These are phyloP conservation scores for Hortaea sp. DNA, from an alignment of 2,329 filamentous ascomycete species.

Conservation along the genomic window DNA sequence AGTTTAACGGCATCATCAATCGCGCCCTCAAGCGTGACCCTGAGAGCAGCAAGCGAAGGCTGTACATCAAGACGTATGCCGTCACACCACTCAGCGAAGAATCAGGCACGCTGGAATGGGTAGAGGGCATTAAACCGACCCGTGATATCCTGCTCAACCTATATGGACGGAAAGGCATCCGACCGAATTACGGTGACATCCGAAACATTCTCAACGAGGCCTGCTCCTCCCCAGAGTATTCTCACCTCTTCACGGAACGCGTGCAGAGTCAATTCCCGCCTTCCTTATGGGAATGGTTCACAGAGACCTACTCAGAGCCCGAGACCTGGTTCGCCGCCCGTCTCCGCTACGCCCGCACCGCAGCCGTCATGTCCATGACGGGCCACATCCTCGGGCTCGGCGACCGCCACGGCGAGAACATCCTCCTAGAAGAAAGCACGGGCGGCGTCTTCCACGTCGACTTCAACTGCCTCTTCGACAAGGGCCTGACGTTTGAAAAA, in stretches of 20 bases:
- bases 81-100: slow-evolving; percentile 96
- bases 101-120: slow-evolving; percentile 97
- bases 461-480: slow-evolving; percentile 99
- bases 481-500: slow-evolving; percentile 88
- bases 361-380: slow-evolving; percentile 99
- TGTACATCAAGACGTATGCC: slow-evolving; percentile 95
- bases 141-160: slow-evolving; percentile 77
- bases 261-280: slow-evolving; percentile 62
- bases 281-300: slow-evolving; percentile 87
- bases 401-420: slow-evolving; percentile 94
- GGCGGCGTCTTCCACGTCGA: slow-evolving; percentile 95
- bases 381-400: slow-evolving; percentile 88
- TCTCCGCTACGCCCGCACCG: slow-evolving; percentile 81
- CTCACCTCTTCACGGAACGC: slow-evolving; percentile 60
- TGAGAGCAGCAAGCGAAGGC: slow-evolving; percentile 76
- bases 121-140: slow-evolving; percentile 87
- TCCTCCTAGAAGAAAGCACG: slow-evolving; percentile 85
- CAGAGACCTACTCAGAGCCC: slow-evolving; percentile 87
- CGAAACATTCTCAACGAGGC: slow-evolving; percentile 52
- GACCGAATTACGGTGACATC: slow-evolving; percentile 57
- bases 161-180: slow-evolving; percentile 65
- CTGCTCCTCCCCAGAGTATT: slow-evolving; percentile 51
- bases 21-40: slow-evolving; percentile 83
- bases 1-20: slow-evolving; percentile 98
- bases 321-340: slow-evolving; percentile 85